A percentile compares a stretch with the other conserved stretches of the same genome.
phyloP scores from a whole-genome alignment of 495 filamentous ascomycete species.

The Trichocladium antarcticum region DNA sequence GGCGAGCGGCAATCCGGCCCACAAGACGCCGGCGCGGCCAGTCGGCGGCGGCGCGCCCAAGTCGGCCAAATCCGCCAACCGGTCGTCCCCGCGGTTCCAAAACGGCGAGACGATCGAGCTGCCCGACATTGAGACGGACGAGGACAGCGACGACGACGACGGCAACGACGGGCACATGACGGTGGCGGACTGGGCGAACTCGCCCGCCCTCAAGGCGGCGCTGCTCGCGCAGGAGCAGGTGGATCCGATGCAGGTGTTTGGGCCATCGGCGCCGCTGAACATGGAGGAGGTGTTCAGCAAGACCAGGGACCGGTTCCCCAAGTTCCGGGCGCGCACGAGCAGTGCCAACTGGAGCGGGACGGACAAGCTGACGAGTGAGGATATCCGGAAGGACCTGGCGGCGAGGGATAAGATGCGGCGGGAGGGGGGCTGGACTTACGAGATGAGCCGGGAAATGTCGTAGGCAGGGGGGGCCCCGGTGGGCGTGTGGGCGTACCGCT shows the following conservation, averaged over 20 bases:
- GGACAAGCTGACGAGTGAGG: slow-evolving; percentile 86
- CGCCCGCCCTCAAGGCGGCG: slow-evolving; percentile 59
- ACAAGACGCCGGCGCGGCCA: slow-evolving; percentile 51
- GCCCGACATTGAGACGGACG: slow-evolving; percentile 80
- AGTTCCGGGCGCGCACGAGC: slow-evolving; percentile 77
- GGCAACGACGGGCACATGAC: slow-evolving; percentile 36
- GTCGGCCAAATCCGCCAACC: slow-evolving; percentile 43
- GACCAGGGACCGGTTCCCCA: slow-evolving; percentile 66
- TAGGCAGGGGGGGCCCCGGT: too few relatives aligned
- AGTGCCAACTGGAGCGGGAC: slow-evolving; percentile 84
- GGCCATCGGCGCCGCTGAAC: slow-evolving; percentile 68
- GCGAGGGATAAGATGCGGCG: slow-evolving; percentile 67
- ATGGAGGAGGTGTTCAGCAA: slow-evolving; percentile 92
- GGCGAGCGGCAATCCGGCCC: slow-evolving; percentile 46
- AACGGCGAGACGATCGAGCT: slow-evolving; percentile 73
- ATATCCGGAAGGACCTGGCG: slow-evolving; percentile 66
- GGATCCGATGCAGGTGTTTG: slow-evolving; percentile 82
- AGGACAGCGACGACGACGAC: slow-evolving; percentile 63
- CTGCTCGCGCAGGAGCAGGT: slow-evolving; percentile 67
- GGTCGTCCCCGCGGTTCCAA: slow-evolving; percentile 66
- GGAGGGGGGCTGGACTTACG: slow-evolving; percentile 80
- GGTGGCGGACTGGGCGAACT: slow-evolving; percentile 72
- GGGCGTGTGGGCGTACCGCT: too few relatives aligned
- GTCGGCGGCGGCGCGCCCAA: slow-evolving; percentile 30
- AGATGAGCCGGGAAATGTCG: slow-evolving; percentile 35